Percentiles rank a stretch among this genome's conserved stretches.
Conservation (phyloP, 1,139 yeast species). For the Blastobotrys raffinosifermentans region DNA sequence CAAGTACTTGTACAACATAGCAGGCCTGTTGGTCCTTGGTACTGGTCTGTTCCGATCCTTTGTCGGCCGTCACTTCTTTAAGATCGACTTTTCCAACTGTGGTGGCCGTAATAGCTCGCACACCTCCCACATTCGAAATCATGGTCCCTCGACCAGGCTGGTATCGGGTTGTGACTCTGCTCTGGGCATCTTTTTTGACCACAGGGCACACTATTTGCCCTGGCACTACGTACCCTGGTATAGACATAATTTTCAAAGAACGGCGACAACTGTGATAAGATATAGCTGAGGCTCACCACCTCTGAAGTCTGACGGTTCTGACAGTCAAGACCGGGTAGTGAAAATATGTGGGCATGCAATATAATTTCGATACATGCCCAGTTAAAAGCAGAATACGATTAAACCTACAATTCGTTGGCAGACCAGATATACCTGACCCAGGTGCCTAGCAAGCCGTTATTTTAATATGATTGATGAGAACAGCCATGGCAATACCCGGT, state of each 20-base stretch:
- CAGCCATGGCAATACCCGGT: too few relatives aligned
- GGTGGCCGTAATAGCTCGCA: constrained; percentile 55
- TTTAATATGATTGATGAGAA: too few relatives aligned
- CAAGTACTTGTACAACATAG: constrained; percentile 14
- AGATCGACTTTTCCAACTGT: constrained; percentile 51
- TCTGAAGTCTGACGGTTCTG: too few relatives aligned
- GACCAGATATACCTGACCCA: too few relatives aligned
- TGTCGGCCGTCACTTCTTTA: constrained; percentile 20
- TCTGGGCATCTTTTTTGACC: constrained; percentile 29
- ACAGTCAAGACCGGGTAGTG: too few relatives aligned
- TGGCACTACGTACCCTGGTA: constrained; percentile 55
- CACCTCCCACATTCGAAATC: constrained; percentile 16
- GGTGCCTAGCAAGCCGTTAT: too few relatives aligned
- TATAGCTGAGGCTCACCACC: too few relatives aligned
- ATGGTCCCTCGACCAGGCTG: constrained; percentile 45
- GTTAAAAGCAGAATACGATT: too few relatives aligned
- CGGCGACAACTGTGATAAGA: too few relatives aligned
- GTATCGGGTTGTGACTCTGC: constrained; percentile 34
- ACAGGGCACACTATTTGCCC: constrained; percentile 62
- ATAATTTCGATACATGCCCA: too few relatives aligned
- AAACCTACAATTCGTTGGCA: too few relatives aligned
- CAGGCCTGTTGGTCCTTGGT: constrained; percentile 14
- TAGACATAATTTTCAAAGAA: constrained; percentile 21
- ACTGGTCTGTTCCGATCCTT: constrained; percentile 17
- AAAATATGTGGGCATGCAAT: too few relatives aligned